phyloP scores from a whole-genome alignment of 345 rosid genomes.

The Lepidium africanum region DNA sequence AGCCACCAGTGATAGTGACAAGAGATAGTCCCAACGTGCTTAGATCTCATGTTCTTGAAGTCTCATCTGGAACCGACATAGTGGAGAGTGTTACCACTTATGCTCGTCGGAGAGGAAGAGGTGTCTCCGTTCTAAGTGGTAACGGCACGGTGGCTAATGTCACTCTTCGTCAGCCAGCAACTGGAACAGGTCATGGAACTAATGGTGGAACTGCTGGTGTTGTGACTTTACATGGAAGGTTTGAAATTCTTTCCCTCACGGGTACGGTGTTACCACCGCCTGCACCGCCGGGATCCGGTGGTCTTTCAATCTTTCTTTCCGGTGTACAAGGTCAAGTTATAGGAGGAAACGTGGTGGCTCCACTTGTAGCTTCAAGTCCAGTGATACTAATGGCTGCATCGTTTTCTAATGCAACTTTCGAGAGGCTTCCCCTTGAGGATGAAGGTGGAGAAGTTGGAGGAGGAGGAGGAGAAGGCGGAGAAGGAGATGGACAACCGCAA shows the following conservation, averaged over 20 bases:
- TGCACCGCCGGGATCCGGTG: conserved; percentile 71
- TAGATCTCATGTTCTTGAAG: conserved; percentile 66
- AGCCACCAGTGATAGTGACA: conserved; percentile 61
- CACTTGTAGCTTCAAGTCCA: conserved; percentile 58
- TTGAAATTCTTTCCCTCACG: conserved; percentile 58
- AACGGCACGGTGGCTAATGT: conserved; percentile 54
- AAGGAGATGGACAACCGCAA: conserved; percentile 18
- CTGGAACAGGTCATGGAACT: conserved; percentile 35
- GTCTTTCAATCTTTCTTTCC: conserved; percentile 51
- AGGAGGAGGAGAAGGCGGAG: conserved; percentile 10
- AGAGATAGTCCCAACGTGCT: conserved; percentile 75
- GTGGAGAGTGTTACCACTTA: conserved; percentile 44
- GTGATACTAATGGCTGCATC: conserved; percentile 74
- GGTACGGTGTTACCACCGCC: conserved; percentile 83
- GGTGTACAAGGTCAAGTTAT: conserved; percentile 74
- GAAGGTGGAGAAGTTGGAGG: conserved; percentile 37
- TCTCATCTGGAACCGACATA: conserved; percentile 55
- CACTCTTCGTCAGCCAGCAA: conserved; percentile 45
- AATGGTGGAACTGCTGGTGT: conserved; percentile 31
- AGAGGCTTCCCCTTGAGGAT: conserved; percentile 56
- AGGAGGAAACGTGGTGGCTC: conserved; percentile 62
- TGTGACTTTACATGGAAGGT: conserved; percentile 67
- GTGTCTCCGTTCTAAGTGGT: conserved; percentile 57
- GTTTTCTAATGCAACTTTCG: conserved; percentile 63
- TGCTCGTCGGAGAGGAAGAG: conserved; percentile 63